Evolutionary conservation across 1,139 yeast genomes (phyloP), one percentile per base, ranked within the genome.

Genomic region (Petasospora rhodanensis): DNA sequence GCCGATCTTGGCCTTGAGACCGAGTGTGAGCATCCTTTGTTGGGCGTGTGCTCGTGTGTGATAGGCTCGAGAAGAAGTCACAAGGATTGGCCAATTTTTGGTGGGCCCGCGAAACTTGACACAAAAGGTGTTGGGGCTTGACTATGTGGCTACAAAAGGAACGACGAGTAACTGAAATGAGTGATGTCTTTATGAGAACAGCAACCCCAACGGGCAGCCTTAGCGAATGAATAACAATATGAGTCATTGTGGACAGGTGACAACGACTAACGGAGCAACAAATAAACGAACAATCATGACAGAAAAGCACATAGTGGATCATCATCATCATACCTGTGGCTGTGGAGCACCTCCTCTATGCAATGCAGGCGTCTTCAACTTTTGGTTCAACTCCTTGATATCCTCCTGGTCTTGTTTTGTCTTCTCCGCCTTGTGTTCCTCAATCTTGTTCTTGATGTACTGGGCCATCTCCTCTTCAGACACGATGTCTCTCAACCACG

Each of bases 401-500:
- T 43, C 46, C 16, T 40, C 42, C 9, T 37, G 31, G 25, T 47
- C 45, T 46, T 55, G 42, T 47, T 55, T 35, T 26, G 43, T 34
- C 52, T 59, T 38, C 49, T 45, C 41, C 40, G 47, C 22, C 42
- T 61, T 54, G 39, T 51, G 44, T 51, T 61, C 57, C 41, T 56
- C 43, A 8, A 68, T 49, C 43, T 68, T 57, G 10, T 49, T 47
- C 8, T 59, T 59, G 16, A 63, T 51, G 28, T 59, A 63, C 5
- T 44, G 48, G 19, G 56, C 54, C 64, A 63, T 58, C 4, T 52
- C 47, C 13, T 53, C 65, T 18, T 62, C 60, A 20, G 57, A 62
- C 32, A 68, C 64, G 35, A 64, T 60, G 34, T 67, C 70, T 41
- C 69, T 68, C 38, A 91, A 66, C 97, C 97, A 91, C 4, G 93